Evolutionary conservation across 2,329 filamentous ascomycete species (phyloP).

Genomic region (Septoria linicola): DNA sequence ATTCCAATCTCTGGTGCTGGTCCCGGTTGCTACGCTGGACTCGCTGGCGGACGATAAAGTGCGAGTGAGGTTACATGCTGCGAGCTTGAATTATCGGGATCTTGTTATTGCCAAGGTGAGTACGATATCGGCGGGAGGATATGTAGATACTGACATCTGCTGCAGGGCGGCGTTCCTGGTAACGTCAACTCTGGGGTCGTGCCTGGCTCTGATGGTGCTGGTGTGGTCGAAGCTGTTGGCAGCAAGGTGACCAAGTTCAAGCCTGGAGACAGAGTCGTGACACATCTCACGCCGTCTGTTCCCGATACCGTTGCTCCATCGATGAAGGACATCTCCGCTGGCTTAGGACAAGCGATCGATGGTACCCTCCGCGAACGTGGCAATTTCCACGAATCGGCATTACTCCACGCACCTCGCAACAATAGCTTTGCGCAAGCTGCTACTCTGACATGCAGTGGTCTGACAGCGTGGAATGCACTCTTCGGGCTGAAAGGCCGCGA

Average conservation of each 20-base stretch:
- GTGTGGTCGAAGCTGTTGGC: slow-evolving; percentile 56
- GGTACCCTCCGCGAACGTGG: slow-evolving; percentile 65
- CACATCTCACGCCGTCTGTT: slow-evolving; percentile 17
- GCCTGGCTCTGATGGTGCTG: slow-evolving; percentile 28
- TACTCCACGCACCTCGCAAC: slow-evolving; percentile 38
- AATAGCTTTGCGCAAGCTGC: slow-evolving; percentile 44
- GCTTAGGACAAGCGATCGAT: slow-evolving; percentile 40
- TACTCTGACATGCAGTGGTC: slow-evolving; percentile 45
- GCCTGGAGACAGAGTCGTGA: slow-evolving; percentile 54
- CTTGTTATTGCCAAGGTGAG: slow-evolving; percentile 43
- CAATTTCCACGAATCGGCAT: slow-evolving; percentile 61
- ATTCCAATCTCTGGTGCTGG: slow-evolving; percentile 20
- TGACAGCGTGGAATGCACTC: slow-evolving; percentile 51
- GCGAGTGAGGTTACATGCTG: slow-evolving; percentile 37
- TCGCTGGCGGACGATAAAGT: slow-evolving; percentile 24
- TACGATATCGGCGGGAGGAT: neutral
- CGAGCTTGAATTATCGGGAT: slow-evolving; percentile 47
- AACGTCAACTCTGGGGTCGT: slow-evolving; percentile 11
- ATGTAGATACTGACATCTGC: neutral
- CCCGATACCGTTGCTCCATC: slow-evolving; percentile 14
- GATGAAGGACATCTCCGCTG: slow-evolving; percentile 17
- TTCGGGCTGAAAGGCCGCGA: slow-evolving; percentile 43
- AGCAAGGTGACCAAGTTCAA: slow-evolving; percentile 57
- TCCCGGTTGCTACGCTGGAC: slow-evolving; percentile 21
- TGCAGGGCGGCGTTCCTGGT: slow-evolving; percentile 13